These are phyloP conservation scores for Aschersonia sp. DNA, from an alignment of 2,329 filamentous ascomycete species.

Conservation along the genomic window DNA sequence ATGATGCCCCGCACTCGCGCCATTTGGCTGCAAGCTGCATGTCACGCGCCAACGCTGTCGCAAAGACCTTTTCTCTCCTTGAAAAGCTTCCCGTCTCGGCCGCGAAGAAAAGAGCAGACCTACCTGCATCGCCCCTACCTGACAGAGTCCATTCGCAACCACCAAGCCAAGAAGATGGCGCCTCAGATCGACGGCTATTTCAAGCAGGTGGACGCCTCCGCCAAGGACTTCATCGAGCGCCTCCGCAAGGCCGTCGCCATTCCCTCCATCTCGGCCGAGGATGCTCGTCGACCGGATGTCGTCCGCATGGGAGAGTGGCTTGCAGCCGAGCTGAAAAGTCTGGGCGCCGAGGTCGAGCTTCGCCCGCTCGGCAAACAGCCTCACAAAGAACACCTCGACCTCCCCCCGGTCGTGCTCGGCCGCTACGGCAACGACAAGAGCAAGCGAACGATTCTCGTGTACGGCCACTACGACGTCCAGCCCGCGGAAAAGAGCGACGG, in stretches of 20 bases:
- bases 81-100: slow-evolving; percentile 1
- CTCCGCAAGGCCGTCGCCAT: slow-evolving; percentile 89
- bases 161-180: slow-evolving; percentile 66
- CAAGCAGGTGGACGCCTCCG: slow-evolving; percentile 72
- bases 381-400: slow-evolving; percentile 74
- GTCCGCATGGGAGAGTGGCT: slow-evolving; percentile 94
- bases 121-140: slow-evolving; percentile 28
- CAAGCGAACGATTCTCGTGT: slow-evolving; percentile 91
- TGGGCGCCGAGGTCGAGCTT: slow-evolving; percentile 80
- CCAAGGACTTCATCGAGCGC: slow-evolving; percentile 75
- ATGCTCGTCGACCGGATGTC: slow-evolving; percentile 78
- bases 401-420: slow-evolving; percentile 83
- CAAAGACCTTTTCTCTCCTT: not conserved
- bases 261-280: slow-evolving; percentile 86
- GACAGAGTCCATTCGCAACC: slow-evolving; percentile 34
- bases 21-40: no score
- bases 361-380: slow-evolving; percentile 84
- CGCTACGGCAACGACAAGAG: slow-evolving; percentile 84
- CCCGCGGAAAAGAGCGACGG: slow-evolving; percentile 86
- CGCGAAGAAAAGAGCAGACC: not conserved
- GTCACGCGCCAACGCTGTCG: not conserved
- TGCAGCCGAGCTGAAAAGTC: slow-evolving; percentile 61
- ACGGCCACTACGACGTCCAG: slow-evolving; percentile 98
- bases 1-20: no score
- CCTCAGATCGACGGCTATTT: slow-evolving; percentile 86